phyloP scores from a whole-genome alignment of 2,329 filamentous ascomycete species.

The Paramyrothecium roridum region DNA sequence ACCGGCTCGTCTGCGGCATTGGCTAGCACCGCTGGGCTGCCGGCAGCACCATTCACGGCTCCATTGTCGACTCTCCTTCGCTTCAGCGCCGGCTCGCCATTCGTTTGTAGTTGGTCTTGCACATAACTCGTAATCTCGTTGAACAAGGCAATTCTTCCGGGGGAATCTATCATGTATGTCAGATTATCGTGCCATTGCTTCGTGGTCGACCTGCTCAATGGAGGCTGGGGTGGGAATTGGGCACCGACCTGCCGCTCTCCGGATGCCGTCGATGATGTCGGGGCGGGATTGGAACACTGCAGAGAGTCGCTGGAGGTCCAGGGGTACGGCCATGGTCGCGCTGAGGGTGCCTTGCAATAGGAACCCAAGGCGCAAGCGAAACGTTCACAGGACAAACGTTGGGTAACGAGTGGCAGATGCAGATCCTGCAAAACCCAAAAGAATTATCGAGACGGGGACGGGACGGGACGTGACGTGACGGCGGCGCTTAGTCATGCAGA shows the following conservation, averaged over 20 bases:
- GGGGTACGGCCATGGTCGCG: constrained; percentile 35
- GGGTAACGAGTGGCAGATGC: neutral
- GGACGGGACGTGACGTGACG: neutral
- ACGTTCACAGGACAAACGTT: neutral
- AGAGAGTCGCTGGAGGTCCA: constrained; percentile 48
- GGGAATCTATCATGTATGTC: constrained; percentile 38
- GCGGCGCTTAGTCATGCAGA: constrained; percentile 1
- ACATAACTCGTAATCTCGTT: constrained; percentile 54
- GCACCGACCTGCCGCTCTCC: constrained; percentile 48
- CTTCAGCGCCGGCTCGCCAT: constrained; percentile 47
- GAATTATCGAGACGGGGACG: neutral
- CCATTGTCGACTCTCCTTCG: constrained; percentile 46
- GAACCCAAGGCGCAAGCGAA: neutral
- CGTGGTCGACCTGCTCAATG: neutral
- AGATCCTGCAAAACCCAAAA: neutral
- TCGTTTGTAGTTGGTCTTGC: constrained; percentile 37
- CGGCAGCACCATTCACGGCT: constrained; percentile 13
- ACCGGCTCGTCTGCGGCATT: constrained; percentile 48
- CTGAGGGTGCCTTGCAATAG: constrained; percentile 3
- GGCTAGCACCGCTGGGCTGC: constrained; percentile 18
- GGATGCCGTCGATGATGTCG: constrained; percentile 53
- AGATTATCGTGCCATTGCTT: no score
- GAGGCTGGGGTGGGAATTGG: neutral
- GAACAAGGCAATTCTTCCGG: constrained; percentile 48
- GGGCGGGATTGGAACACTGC: constrained; percentile 53